Evolutionary conservation across 2,329 filamentous ascomycete species (phyloP).

Genomic region (Madurella mycetomatis): DNA sequence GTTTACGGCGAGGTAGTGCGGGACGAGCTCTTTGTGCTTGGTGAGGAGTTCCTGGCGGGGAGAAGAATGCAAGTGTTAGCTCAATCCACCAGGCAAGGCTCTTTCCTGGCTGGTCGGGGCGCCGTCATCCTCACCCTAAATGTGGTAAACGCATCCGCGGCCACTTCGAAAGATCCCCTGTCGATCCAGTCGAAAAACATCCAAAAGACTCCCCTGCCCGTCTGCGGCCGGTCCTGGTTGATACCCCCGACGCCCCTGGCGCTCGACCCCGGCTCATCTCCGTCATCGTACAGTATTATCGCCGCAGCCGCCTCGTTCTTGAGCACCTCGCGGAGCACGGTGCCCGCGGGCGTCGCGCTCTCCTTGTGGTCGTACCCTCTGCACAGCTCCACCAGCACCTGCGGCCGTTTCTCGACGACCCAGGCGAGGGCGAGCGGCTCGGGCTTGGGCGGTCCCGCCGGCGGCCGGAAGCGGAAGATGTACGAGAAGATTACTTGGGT

Average conservation of each 20-base stretch:
- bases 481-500: slow-evolving; percentile 94
- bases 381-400: slow-evolving; percentile 83
- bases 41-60: slow-evolving; percentile 77
- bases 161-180: slow-evolving; percentile 92
- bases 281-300: slow-evolving; percentile 89
- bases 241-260: slow-evolving; percentile 74
- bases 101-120: no score
- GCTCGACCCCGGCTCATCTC: slow-evolving; percentile 63
- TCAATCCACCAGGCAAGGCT: no score
- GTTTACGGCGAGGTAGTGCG: slow-evolving; percentile 81
- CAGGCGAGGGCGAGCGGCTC: slow-evolving; percentile 85
- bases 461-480: slow-evolving; percentile 82
- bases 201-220: slow-evolving; percentile 88
- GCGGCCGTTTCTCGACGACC: slow-evolving; percentile 78
- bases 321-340: slow-evolving; percentile 78
- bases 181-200: slow-evolving; percentile 97
- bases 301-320: slow-evolving; percentile 90
- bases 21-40: slow-evolving; percentile 86
- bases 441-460: slow-evolving; percentile 59
- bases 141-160: slow-evolving; percentile 94
- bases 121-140: slow-evolving; percentile 66
- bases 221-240: slow-evolving; percentile 69
- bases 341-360: slow-evolving; percentile 86
- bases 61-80: no score
- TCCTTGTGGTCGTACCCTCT: slow-evolving; percentile 86